Conservation (phyloP, 805 yeast species). For the Starmerella ratchasimensis region DNA sequence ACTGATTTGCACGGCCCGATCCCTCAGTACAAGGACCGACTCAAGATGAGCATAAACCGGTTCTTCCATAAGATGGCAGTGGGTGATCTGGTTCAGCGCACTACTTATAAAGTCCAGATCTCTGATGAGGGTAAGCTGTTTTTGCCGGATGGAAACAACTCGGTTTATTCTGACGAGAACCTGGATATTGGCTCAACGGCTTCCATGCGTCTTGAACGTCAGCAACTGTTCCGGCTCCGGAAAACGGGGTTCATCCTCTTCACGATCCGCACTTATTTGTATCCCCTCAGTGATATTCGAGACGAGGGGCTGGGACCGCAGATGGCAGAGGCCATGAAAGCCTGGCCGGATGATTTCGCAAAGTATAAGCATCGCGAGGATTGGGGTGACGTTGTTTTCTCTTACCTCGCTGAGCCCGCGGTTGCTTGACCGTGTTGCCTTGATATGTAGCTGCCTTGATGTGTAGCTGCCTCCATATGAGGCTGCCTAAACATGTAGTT, state of each 20-base stretch:
- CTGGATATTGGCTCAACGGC: constrained; percentile 31
- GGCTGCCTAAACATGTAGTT: not conserved
- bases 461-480: too few relatives aligned
- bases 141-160: constrained; percentile 35
- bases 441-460: too few relatives aligned
- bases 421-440: too few relatives aligned
- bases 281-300: constrained; percentile 38
- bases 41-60: constrained; percentile 50
- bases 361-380: constrained; percentile 47
- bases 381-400: constrained; percentile 38
- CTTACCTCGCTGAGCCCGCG: constrained; percentile 7
- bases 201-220: constrained; percentile 49
- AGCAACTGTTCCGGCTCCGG: constrained; percentile 41
- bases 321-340: constrained; percentile 48
- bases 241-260: constrained; percentile 35
- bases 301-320: constrained; percentile 38
- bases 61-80: constrained; percentile 46
- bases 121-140: constrained; percentile 36
- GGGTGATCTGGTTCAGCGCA: constrained; percentile 44
- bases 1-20: constrained; percentile 57
- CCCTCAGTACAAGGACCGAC: constrained; percentile 46
- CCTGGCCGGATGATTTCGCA: constrained; percentile 44
- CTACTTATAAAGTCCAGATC: constrained; percentile 56
- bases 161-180: constrained; percentile 22
- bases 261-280: constrained; percentile 42